Conservation (phyloP, 75 land plant genomes). For the Adiantum capillusveneris region DNA sequence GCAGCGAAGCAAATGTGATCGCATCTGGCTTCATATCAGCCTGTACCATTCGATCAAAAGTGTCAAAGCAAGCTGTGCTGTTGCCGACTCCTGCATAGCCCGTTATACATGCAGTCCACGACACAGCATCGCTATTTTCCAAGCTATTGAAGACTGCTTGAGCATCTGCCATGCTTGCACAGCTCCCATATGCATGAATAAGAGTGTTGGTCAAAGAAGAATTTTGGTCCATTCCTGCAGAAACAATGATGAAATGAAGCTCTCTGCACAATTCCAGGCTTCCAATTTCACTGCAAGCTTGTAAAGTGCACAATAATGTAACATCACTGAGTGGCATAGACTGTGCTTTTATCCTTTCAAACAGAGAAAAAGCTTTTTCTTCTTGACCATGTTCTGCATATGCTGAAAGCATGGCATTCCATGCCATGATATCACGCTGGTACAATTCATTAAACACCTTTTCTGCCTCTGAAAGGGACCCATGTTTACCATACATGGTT, state of each 20-base stretch:
- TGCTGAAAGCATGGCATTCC: no score
- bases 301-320: constrained; percentile 33
- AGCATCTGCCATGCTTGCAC: no score
- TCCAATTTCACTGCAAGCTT: constrained; percentile 35
- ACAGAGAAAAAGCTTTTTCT: constrained; percentile 31
- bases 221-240: background rate
- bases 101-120: constrained; percentile 7
- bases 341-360: constrained; percentile 10
- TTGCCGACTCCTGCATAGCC: constrained; percentile 5
- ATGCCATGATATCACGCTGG: background rate
- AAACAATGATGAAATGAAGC: background rate
- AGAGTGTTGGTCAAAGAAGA: background rate
- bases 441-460: constrained; percentile 3
- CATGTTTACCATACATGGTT: constrained; percentile 15
- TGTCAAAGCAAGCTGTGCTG: background rate
- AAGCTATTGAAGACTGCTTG: background rate
- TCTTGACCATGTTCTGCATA: no score
- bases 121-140: constrained; percentile 8
- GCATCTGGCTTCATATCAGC: constrained; percentile 6
- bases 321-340: constrained; percentile 29
- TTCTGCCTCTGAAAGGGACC: constrained; percentile 13
- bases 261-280: background rate
- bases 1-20: constrained; percentile 16
- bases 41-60: constrained; percentile 3
- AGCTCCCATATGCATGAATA: no score